A percentile compares a stretch with the other conserved stretches of the same genome.
phyloP scores from a whole-genome alignment of 139 green algal species.

The Axilococcus clingmanii region DNA sequence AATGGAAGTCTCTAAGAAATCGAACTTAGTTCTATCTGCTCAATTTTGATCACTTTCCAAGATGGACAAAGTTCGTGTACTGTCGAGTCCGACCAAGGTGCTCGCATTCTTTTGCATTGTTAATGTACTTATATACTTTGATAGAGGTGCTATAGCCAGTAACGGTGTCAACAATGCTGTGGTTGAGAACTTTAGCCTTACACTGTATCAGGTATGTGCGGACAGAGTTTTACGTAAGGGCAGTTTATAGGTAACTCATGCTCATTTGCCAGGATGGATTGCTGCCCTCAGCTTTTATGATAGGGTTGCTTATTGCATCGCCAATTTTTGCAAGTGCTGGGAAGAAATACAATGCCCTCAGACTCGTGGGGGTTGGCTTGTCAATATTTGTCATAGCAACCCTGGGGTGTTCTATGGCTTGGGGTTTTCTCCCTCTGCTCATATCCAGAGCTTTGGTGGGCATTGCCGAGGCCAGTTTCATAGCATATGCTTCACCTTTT shows the following conservation, averaged over 20 bases:
- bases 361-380: conserved; percentile 80
- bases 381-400: conserved; percentile 67
- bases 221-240: no score
- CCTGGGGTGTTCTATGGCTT: conserved; percentile 49
- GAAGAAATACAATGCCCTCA: conserved; percentile 49
- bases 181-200: conserved; percentile 73
- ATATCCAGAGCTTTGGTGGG: conserved; percentile 68
- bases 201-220: no score
- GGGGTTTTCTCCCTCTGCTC: conserved; percentile 51
- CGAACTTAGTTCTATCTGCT: no score
- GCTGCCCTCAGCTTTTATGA: conserved; percentile 84
- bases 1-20: no score
- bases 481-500: conserved; percentile 86
- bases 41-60: no score
- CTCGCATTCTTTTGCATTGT: conserved; percentile 72
- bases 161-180: conserved; percentile 83
- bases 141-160: conserved; percentile 80
- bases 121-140: conserved; percentile 84
- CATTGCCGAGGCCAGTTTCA: conserved; percentile 88
- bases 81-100: no score
- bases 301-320: conserved; percentile 81
- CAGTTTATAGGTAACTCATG: no score
- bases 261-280: conserved; percentile 85
- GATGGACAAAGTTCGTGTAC: no score
- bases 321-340: conserved; percentile 79